Conservation (phyloP, 2,329 filamentous ascomycete species). For the Pestalotiopsis fici region DNA sequence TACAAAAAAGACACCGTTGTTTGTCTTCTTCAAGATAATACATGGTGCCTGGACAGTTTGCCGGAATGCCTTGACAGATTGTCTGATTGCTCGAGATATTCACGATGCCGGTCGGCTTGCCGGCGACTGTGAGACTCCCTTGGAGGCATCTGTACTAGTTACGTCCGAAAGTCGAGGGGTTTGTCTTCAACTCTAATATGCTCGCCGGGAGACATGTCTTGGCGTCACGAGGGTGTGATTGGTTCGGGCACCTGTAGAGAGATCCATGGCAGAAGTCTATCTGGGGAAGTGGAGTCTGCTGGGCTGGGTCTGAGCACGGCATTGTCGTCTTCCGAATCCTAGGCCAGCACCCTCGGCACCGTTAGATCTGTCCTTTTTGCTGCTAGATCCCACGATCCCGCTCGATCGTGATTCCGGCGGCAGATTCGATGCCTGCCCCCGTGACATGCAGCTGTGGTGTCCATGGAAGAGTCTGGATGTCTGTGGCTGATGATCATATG, state of each 20-base stretch:
- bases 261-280: neutral
- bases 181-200: neutral
- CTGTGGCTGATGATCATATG: neutral
- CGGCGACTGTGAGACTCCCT: neutral
- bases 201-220: neutral
- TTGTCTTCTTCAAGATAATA: neutral
- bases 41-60: neutral
- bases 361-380: neutral
- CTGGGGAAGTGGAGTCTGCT: neutral
- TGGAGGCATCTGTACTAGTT: neutral
- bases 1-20: neutral
- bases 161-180: neutral
- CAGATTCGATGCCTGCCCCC: neutral
- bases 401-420: neutral
- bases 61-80: neutral
- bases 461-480: neutral
- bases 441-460: neutral
- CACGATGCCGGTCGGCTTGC: neutral
- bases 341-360: neutral
- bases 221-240: neutral
- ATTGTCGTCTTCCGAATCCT: neutral
- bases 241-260: neutral
- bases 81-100: neutral
- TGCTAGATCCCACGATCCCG: neutral
- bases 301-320: neutral